phyloP scores from a whole-genome alignment of 371 early-diverging fungal genomes.

The Mortierella sp. region DNA sequence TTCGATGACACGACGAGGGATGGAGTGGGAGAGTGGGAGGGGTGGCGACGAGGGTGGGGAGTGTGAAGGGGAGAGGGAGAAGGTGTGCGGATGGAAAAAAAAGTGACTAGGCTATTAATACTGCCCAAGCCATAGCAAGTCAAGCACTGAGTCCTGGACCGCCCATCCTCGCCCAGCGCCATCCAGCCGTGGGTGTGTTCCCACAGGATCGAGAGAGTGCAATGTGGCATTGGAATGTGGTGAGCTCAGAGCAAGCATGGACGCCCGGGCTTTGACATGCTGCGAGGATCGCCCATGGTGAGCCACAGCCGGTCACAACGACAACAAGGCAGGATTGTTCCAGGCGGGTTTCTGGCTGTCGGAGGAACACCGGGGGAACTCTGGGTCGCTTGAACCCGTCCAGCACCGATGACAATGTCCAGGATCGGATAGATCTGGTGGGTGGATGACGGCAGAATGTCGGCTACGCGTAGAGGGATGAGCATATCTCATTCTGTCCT shows the following conservation, averaged over 20 bases:
- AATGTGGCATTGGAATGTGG: constrained; percentile 27
- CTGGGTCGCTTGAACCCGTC: background rate
- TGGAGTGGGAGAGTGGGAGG: constrained; percentile 4
- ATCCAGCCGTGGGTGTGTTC: constrained; percentile 1
- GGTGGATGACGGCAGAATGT: background rate
- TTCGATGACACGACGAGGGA: background rate
- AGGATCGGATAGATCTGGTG: background rate
- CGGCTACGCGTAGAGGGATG: constrained; percentile 8
- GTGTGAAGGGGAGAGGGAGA: constrained; percentile 3
- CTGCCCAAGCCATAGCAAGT: background rate
- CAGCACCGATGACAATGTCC: background rate
- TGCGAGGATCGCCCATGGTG: too few relatives aligned
- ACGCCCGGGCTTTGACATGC: background rate
- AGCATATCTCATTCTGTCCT: constrained; percentile 30
- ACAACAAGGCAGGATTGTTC: too few relatives aligned
- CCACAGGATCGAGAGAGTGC: constrained; percentile 1
- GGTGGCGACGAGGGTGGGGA: constrained; percentile 18
- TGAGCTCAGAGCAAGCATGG: constrained; percentile 15
- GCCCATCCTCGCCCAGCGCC: too few relatives aligned
- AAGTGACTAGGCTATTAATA: constrained; percentile 17
- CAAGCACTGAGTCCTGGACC: too few relatives aligned
- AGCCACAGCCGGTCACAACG: too few relatives aligned
- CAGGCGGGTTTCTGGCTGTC: too few relatives aligned
- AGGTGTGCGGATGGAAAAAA: constrained; percentile 17
- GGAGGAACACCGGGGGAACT: too few relatives aligned